Evolutionary conservation across 129 eudicot genomes (phyloP).

Genomic region (Centella asiatica): DNA sequence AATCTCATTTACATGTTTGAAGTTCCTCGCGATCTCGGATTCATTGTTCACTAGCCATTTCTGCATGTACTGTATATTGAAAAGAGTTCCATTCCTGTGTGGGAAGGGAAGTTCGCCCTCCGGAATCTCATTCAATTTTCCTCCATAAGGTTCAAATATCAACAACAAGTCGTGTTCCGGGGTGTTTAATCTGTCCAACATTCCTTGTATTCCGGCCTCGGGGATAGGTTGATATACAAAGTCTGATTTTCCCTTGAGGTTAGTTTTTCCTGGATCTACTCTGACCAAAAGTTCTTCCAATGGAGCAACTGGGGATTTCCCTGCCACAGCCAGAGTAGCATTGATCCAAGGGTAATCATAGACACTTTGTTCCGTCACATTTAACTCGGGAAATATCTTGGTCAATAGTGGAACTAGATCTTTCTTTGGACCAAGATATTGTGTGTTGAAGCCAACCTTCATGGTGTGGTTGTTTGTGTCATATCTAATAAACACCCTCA

Average conservation of each 20-base stretch:
- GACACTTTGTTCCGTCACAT: background rate
- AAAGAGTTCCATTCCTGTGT: slow-evolving; percentile 4
- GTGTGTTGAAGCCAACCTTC: background rate
- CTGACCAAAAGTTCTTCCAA: background rate
- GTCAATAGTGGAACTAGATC: background rate
- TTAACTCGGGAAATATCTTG: background rate
- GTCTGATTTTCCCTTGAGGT: background rate
- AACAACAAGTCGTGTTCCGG: background rate
- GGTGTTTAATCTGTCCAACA: background rate
- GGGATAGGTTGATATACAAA: background rate
- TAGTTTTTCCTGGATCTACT: background rate
- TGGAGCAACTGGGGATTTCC: background rate
- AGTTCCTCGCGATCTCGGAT: background rate
- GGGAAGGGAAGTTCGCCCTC: slow-evolving; percentile 7
- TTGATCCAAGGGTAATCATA: background rate
- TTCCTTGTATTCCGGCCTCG: background rate
- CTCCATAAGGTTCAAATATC: background rate
- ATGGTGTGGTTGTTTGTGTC: background rate
- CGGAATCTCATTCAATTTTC: background rate
- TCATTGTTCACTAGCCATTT: background rate
- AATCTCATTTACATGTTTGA: background rate
- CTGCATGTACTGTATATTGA: background rate
- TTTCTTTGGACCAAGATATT: background rate
- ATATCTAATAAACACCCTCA: background rate
- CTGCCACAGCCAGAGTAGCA: background rate